phyloP scores from a whole-genome alignment of 495 filamentous ascomycete genomes.

The Aspergillus bridgeri region DNA sequence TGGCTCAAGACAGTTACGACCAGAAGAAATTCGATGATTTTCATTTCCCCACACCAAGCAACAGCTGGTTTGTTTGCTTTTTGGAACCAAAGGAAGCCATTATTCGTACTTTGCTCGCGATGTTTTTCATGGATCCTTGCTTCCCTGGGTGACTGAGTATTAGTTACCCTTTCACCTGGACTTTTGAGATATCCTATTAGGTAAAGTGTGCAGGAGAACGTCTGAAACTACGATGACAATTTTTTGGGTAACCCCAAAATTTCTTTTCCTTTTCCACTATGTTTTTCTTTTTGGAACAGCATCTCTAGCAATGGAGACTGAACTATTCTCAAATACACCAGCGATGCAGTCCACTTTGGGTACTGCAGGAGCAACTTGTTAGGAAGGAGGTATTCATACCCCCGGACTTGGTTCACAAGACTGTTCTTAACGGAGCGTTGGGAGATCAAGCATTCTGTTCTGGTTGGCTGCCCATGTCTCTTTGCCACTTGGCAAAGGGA shows the following conservation, averaged over 20 bases:
- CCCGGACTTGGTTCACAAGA: slow-evolving; percentile 34
- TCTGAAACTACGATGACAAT: not conserved
- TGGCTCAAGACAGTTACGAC: slow-evolving; percentile 23
- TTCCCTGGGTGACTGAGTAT: not conserved
- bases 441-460: slow-evolving; percentile 52
- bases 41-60: slow-evolving; percentile 1
- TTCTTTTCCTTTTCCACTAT: not conserved
- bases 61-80: slow-evolving; percentile 7
- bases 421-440: slow-evolving; percentile 73
- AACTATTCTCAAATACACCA: slow-evolving; percentile 35
- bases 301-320: not conserved
- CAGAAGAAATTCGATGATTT: slow-evolving; percentile 18
- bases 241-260: not conserved
- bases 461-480: slow-evolving; percentile 25
- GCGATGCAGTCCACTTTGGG: slow-evolving; percentile 65
- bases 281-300: not conserved
- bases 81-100: slow-evolving; percentile 2
- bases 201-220: not conserved
- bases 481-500: slow-evolving; percentile 21
- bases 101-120: not conserved
- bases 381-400: slow-evolving; percentile 34
- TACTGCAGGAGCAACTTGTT: slow-evolving; percentile 60
- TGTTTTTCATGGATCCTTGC: not conserved
- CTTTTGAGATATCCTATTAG: not conserved
- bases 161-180: not conserved